Percentiles rank a stretch among this genome's conserved stretches.
Evolutionary conservation across 108 stramenopile species (phyloP).

Genomic region (Chaetoceros muelleri): DNA sequence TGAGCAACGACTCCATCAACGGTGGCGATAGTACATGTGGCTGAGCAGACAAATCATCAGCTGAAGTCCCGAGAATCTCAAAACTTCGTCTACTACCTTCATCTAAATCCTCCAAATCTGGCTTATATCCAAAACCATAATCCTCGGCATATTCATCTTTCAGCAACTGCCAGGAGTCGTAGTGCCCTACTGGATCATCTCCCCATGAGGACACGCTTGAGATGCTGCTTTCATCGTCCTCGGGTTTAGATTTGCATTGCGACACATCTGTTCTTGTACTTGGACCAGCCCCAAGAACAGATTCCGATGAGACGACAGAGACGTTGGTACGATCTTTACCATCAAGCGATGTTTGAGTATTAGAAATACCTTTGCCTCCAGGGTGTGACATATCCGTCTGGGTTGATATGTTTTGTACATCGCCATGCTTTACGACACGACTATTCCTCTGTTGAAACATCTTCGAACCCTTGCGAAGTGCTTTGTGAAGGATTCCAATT

Average conservation of each 20-base stretch:
- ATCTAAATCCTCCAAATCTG: slow-evolving; percentile 9
- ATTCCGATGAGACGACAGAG: too few relatives aligned
- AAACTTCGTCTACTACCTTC: slow-evolving; percentile 5
- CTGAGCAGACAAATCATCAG: slow-evolving; percentile 28
- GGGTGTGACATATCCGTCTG: slow-evolving; percentile 1
- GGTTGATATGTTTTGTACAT: neutral
- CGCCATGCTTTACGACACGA: slow-evolving; percentile 2
- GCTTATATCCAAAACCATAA: slow-evolving; percentile 38
- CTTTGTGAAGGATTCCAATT: slow-evolving; percentile 24
- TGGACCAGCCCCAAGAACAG: too few relatives aligned
- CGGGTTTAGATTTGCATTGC: neutral
- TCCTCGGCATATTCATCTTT: slow-evolving; percentile 76
- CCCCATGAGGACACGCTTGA: slow-evolving; percentile 28
- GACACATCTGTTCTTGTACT: neutral
- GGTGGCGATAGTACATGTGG: slow-evolving; percentile 69
- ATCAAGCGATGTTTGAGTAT: slow-evolving; percentile 11
- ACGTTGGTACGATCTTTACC: too few relatives aligned
- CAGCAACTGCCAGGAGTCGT: slow-evolving; percentile 64
- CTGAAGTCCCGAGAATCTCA: slow-evolving; percentile 40
- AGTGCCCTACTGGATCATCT: slow-evolving; percentile 13
- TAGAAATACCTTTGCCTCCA: slow-evolving; percentile 12
- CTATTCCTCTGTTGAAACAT: too few relatives aligned
- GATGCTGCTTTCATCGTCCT: slow-evolving; percentile 11
- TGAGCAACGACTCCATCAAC: slow-evolving; percentile 57
- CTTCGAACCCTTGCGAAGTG: neutral